Conservation (phyloP, 108 stramenopile genomes). For the Cyclostephanos invisitatus region DNA sequence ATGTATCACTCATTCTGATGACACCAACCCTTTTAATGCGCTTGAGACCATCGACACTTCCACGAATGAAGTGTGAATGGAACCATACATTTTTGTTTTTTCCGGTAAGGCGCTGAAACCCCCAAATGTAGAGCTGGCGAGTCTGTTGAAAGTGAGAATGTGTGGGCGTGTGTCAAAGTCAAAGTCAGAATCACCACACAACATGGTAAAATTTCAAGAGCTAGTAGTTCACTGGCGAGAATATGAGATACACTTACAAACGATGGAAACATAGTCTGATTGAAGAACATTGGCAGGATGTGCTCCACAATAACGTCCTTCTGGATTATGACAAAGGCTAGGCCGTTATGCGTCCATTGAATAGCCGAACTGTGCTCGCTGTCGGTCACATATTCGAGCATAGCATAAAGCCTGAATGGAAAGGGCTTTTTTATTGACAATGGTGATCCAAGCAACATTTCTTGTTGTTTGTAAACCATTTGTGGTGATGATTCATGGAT, state of each 20-base stretch:
- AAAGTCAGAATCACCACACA: background rate
- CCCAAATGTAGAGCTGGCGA: conserved; percentile 1
- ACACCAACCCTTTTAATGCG: conserved; percentile 5
- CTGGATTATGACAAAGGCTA: background rate
- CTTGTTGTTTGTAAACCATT: too few species aligned
- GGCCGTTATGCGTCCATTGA: background rate
- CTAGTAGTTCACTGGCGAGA: background rate
- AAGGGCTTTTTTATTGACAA: background rate
- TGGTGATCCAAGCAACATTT: too few species aligned
- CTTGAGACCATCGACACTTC: background rate
- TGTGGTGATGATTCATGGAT: too few species aligned
- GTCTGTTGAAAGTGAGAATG: too few species aligned
- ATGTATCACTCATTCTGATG: background rate
- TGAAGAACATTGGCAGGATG: background rate
- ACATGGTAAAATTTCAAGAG: background rate
- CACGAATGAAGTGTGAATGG: background rate
- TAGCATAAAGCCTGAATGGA: background rate
- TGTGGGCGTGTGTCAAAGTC: too few species aligned
- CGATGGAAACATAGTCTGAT: background rate
- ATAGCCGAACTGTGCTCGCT: background rate
- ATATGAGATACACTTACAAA: conserved; percentile 1
- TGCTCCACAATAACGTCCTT: background rate
- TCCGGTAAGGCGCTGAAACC: background rate
- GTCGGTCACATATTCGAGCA: background rate
- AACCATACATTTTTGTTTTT: background rate